A percentile compares a stretch with the other conserved stretches of the same genome.
phyloP scores from a whole-genome alignment of 495 filamentous ascomycete genomes.

The Neurospora sp. region DNA sequence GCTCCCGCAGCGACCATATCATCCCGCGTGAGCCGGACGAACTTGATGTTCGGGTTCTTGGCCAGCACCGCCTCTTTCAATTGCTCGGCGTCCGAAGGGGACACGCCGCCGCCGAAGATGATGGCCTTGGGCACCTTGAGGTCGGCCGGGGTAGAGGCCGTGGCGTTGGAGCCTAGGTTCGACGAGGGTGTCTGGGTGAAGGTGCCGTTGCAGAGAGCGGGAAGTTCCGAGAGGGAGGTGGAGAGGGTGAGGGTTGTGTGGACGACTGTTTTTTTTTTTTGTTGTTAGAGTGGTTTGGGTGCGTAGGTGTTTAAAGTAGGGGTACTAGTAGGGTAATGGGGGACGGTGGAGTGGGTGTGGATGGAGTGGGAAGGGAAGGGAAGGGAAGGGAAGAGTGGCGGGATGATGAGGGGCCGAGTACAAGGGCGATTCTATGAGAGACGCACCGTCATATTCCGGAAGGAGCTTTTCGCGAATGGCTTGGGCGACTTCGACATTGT shows the following conservation, averaged over 20 bases:
- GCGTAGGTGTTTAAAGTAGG: no score
- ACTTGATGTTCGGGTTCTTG: conserved; percentile 5
- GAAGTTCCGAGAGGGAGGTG: conserved; percentile 15
- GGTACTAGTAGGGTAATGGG: no score
- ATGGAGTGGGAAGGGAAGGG: background rate
- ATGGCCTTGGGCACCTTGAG: conserved; percentile 15
- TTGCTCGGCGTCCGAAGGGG: conserved; percentile 9
- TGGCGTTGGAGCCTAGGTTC: conserved; percentile 18
- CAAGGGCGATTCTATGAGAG: no score
- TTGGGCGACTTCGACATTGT: conserved; percentile 14
- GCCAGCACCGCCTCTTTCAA: conserved; percentile 10
- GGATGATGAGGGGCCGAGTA: no score
- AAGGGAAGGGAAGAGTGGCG: background rate
- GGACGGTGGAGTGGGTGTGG: background rate
- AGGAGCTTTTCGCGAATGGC: conserved; percentile 12
- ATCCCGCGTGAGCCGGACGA: conserved; percentile 13
- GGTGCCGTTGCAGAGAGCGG: conserved; percentile 11
- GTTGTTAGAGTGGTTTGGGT: no score
- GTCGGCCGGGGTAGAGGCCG: background rate
- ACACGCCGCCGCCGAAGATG: conserved; percentile 20
- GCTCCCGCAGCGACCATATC: conserved; percentile 15
- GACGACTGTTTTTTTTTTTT: conserved; percentile 6
- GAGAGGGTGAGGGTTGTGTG: conserved; percentile 15
- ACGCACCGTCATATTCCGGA: conserved; percentile 20
- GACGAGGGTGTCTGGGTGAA: conserved; percentile 2